A percentile compares a stretch with the other conserved stretches of the same genome.
phyloP scores from a whole-genome alignment of 805 yeast genomes.

The Barnettozyma sucrosica region DNA sequence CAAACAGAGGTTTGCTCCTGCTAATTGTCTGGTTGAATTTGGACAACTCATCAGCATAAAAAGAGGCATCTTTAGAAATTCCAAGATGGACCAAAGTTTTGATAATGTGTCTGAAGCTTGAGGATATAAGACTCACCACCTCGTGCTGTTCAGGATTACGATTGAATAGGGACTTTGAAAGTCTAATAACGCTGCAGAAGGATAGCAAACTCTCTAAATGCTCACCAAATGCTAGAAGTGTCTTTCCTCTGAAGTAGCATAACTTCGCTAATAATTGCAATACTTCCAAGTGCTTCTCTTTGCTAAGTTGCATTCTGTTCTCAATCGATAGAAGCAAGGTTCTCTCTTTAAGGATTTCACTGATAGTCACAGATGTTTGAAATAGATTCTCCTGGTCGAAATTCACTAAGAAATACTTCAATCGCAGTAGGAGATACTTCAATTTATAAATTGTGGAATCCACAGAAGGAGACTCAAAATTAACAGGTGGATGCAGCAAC shows the following conservation, averaged over 20 bases:
- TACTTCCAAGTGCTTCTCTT: conserved; percentile 9
- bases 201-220: conserved; percentile 29
- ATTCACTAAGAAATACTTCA: conserved; percentile 13
- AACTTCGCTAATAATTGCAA: conserved; percentile 13
- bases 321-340: conserved; percentile 9
- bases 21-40: conserved; percentile 19
- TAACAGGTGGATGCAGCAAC: conserved; percentile 1
- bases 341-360: background rate
- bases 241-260: conserved; percentile 16
- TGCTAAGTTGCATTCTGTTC: conserved; percentile 11
- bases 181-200: conserved; percentile 43
- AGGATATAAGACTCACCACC: conserved; percentile 31
- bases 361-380: conserved; percentile 7
- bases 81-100: conserved; percentile 43
- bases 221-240: conserved; percentile 15
- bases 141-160: conserved; percentile 28
- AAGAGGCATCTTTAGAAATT: conserved; percentile 50
- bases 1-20: conserved; percentile 8
- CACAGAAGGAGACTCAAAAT: background rate
- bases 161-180: conserved; percentile 48
- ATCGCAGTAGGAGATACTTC: conserved; percentile 11
- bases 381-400: conserved; percentile 12
- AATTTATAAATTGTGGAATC: conserved; percentile 8
- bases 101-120: conserved; percentile 36
- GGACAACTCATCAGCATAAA: conserved; percentile 44